Conservation (phyloP, 495 filamentous ascomycete species). For the Monascus purpureus region DNA sequence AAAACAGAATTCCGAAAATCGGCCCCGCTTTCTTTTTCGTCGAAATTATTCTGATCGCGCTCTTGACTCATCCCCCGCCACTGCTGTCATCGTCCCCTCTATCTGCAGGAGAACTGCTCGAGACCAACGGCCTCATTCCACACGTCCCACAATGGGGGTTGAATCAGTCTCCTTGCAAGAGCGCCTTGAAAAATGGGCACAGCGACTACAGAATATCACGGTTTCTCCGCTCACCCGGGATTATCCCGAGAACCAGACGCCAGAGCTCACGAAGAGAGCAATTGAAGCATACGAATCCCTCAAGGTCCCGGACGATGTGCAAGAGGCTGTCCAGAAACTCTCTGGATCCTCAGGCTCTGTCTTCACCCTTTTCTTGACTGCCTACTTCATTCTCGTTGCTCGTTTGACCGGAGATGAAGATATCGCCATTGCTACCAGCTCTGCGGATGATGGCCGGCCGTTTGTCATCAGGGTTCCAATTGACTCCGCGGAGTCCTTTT, state of each 20-base stretch:
- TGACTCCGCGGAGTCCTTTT: conserved; percentile 24
- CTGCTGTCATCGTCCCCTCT: too few relatives aligned
- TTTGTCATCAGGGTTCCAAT: conserved; percentile 34
- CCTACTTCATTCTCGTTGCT: conserved; percentile 33
- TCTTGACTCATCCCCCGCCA: too few relatives aligned
- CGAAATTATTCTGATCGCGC: too few relatives aligned
- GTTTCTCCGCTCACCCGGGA: conserved; percentile 37
- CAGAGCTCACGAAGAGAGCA: conserved; percentile 20
- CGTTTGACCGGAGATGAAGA: conserved; percentile 41
- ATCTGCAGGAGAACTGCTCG: too few relatives aligned
- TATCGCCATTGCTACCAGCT: conserved; percentile 34
- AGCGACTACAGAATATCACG: conserved; percentile 33
- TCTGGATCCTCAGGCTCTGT: conserved; percentile 19
- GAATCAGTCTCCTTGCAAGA: conserved; percentile 1
- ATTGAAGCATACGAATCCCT: conserved; percentile 38
- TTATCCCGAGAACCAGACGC: conserved; percentile 29
- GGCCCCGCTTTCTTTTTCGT: too few relatives aligned
- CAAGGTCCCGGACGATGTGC: conserved; percentile 19
- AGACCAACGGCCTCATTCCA: too few relatives aligned
- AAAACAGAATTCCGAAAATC: too few relatives aligned
- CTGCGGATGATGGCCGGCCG: conserved; percentile 29
- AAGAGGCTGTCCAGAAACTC: conserved; percentile 27
- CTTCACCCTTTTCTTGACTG: conserved; percentile 33
- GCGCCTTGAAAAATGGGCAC: conserved; percentile 33
- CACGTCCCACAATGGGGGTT: conserved; percentile 22